These are phyloP conservation scores for Linnemannia zychae DNA, from an alignment of 192 early-diverging fungal genomes.

Conservation along the genomic window DNA sequence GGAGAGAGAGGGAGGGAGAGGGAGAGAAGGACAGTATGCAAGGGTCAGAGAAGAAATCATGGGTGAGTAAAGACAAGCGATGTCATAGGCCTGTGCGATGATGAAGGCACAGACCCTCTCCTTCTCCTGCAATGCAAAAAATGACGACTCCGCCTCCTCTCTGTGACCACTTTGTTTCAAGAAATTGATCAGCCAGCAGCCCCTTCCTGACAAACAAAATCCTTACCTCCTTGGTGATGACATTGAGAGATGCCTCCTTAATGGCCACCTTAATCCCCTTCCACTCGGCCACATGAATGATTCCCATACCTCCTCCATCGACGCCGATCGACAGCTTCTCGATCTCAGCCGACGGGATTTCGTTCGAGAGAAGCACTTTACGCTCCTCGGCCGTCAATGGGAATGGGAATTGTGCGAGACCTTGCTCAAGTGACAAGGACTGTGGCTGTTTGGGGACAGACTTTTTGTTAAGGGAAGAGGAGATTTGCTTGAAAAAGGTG, in stretches of 20 bases:
- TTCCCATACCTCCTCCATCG: conserved; percentile 54
- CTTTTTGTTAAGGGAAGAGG: conserved; percentile 13
- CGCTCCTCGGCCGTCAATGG: conserved; percentile 35
- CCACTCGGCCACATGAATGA: conserved; percentile 53
- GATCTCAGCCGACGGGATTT: conserved; percentile 50
- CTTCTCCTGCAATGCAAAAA: conserved; percentile 7
- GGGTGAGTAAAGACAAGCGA: background rate
- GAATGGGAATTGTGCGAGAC: conserved; percentile 3
- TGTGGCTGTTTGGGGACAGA: background rate
- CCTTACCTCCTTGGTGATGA: conserved; percentile 52
- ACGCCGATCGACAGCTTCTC: conserved; percentile 47
- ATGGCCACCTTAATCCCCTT: conserved; percentile 51
- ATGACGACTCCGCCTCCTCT: conserved; percentile 34
- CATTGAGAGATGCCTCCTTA: conserved; percentile 41
- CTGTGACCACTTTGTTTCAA: conserved; percentile 45
- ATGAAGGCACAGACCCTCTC: background rate
- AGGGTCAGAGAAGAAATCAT: background rate
- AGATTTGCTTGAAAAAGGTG: conserved; percentile 7
- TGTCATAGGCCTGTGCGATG: background rate
- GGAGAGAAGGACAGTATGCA: background rate
- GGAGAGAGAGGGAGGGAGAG: background rate
- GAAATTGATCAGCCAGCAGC: background rate
- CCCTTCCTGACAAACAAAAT: no score
- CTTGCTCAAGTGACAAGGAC: conserved; percentile 36
- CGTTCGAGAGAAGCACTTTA: conserved; percentile 51